phyloP scores from a whole-genome alignment of 495 filamentous ascomycete species.

The Jackrogersella minutella region DNA sequence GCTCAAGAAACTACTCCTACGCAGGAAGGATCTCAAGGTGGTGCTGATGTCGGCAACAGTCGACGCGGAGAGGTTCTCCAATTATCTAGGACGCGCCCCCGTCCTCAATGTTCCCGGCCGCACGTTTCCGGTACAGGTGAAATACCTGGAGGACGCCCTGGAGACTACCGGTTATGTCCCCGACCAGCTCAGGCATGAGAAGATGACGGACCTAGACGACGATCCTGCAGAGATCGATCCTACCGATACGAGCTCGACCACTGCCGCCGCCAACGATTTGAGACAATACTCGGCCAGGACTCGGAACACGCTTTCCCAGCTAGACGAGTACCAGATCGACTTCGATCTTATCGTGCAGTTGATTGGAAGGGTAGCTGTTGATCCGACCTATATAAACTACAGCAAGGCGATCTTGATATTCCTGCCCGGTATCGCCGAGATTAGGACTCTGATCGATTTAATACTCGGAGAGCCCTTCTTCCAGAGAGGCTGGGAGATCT shows the following conservation, averaged over 20 bases:
- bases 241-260: conserved; percentile 51
- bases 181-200: conserved; percentile 58
- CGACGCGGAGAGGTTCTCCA: conserved; percentile 88
- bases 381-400: conserved; percentile 69
- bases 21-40: conserved; percentile 76
- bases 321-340: conserved; percentile 88
- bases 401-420: conserved; percentile 95
- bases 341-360: conserved; percentile 81
- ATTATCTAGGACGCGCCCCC: conserved; percentile 83
- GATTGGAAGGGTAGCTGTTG: conserved; percentile 73
- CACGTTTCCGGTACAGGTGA: conserved; percentile 88
- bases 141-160: conserved; percentile 90
- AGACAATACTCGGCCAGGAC: conserved; percentile 77
- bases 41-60: conserved; percentile 97
- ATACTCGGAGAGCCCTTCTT: conserved; percentile 76
- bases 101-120: conserved; percentile 89
- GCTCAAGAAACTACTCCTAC: conserved; percentile 77
- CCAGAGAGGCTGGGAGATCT: conserved; percentile 74
- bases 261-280: conserved; percentile 63
- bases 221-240: conserved; percentile 60
- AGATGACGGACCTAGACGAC: conserved; percentile 62
- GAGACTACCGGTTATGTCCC: conserved; percentile 77
- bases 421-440: conserved; percentile 92
- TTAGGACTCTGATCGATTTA: conserved; percentile 84
- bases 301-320: conserved; percentile 70